Evolutionary conservation across 2,329 filamentous ascomycete genomes (phyloP), one percentile per base, ranked within the genome.

Genomic region (Fusarium sp.): DNA sequence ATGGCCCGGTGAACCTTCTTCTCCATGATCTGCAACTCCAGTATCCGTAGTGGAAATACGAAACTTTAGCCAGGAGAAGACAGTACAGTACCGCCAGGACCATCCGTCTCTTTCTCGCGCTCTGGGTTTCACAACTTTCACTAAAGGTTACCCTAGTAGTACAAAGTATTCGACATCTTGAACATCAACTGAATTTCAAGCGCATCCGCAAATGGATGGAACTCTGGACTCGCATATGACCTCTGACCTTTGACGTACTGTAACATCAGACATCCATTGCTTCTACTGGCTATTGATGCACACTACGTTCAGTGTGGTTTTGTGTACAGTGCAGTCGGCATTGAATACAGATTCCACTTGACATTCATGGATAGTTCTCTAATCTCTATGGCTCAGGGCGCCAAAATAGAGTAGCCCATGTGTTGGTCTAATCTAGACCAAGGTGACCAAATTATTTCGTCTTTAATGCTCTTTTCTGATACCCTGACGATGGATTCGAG

Each of bases 1-100:
- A 62, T 50, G 46, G 52, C 44, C 67, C 57, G 45, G 52, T 50
- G 48, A 69, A 67, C 62, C 57, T 70, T 67, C 52, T 70, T 67
- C 52, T 66, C 58, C 52, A 63, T 69, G 66, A 69, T 70, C 67
- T 69, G 57, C 66, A 45, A 26, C 34, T 51, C 16, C 48, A 37
- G 31, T 39, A 19, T 31, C n/a, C 45, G 18, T 48, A 48, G 45
- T 46, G 44, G 44, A 31, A 19, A 31, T 49, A 25, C n/a, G 34
- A 37, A 37, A 9, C 30, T 25, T 50, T 23, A 30, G 57, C 45
- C 41, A 18, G 23, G 48, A 62, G 16, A 43, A 18, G 52, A 58
- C 41, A 45, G 18, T 45, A 57, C 51, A 26, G 52, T 43, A 34
- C 42, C 62, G 46, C 51, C 56, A 42, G 39, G 53, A 56, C 65